Evolutionary conservation across 1,139 yeast genomes (phyloP), one percentile per base, ranked within the genome.

Genomic region (Candida sanyaensis): DNA sequence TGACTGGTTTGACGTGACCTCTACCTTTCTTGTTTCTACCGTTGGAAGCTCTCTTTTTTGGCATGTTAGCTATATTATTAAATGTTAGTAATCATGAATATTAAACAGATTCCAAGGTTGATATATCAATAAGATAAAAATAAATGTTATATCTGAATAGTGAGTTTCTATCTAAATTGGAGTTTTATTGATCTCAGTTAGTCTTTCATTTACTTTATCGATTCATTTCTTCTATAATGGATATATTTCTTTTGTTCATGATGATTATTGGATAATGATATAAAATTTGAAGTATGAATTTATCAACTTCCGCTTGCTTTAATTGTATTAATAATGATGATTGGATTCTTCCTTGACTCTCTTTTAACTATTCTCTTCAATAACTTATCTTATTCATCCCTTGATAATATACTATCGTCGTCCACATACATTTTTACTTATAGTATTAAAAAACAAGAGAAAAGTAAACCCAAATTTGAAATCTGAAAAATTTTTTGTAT

Each of bases 21-120:
- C 99, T 93, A 78, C 99, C 99, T 86, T 91, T 91, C 96, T 93
- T 93, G 96, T 95, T 93, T 87, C 99, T 93, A 86, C 99, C 99
- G 97, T 91, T 91, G 95, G 97, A 90, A 81, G 98, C 91, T 91
- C 99, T 93, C 98, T 93, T 93, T 91, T 93, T 93, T 81, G 99
- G 97, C 99, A 93, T 93, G 69, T 80, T 83, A 60, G 41, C 45
- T 47, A 48, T 23, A 39, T 32, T 31, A 38, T 12, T 29, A 12
- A 30, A 37, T 53, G 69, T 64, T 64, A 65, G 69, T 65, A 63
- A 46, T 36, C 42, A 29, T 3, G 8, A 23, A 17, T 13, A 3
- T 21, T 33, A 24, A 17, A n/a, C 4, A 21, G 21, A 21, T 21
- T 8, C 26, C 34, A 12, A 32, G 9, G 34, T 32, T 12, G 8